Base-by-base conservation (phyloP, 768 basidiomycete species). In the Boletellus ananiceps region DNA sequence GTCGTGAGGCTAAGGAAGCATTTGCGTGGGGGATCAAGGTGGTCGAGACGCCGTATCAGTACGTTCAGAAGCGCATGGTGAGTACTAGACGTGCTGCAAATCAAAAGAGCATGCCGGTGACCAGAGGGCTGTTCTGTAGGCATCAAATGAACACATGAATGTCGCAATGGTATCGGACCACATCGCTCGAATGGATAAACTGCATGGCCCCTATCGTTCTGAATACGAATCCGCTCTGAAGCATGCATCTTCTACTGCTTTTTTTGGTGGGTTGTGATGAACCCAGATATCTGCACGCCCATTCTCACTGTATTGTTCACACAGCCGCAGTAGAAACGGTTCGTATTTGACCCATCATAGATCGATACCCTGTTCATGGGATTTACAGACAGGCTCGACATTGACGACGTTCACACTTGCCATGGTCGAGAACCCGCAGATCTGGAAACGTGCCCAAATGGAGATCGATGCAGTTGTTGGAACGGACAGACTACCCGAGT, bases 21-120 rank as follows among this genome's bases (percentile, higher is more conserved):
- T 12, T 15, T 13, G n/a, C 36, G 13, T 23, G 12, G 44, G 37
- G 32, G 27, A 25, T 16, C 13, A 37, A n/a, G 33, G 29, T 38
- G 50, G 47, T 27, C 49, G 57, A 60, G 19, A 44, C 15, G n/a
- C 69, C 68, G 2, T 66, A 62, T 47, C 59, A 57, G 5, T 57
- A 50, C 41, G 60, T 61, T 9, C 55, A 65, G 58, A 35, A 52
- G 42, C 50, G 63, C 31, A 66, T 70, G 54, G 71, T 68, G 46
- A 13, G 42, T 25, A 4, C 31, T 29, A 9, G 3, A 8, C 14
- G 8, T 18, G 8, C 1, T 6, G 6, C 16, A 31, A 33, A 21
- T 35, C 4, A 23, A 19, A 8, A 7, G 11, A 16, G 13, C 23
- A 18, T 13, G 2, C 27, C 27, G 8, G 27, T 27, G 25, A 9